Conservation (phyloP, 179 eudicot genomes). For the Vitellaria paradoxa region DNA sequence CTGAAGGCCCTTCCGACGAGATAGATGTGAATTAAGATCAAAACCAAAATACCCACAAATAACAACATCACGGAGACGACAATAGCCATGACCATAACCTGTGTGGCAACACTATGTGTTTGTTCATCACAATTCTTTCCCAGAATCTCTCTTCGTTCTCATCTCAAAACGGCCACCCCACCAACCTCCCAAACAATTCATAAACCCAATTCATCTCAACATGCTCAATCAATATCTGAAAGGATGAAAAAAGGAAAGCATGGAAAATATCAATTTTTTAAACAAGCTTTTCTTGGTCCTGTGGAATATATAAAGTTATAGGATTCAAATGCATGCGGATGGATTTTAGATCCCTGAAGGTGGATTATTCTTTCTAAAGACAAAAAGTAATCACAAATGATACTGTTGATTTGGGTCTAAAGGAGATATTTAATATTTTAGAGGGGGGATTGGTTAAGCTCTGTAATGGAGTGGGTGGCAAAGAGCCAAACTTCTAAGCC, state of each 20-base stretch:
- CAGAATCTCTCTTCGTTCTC: too few species aligned
- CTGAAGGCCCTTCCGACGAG: conserved; percentile 52
- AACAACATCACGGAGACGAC: conserved; percentile 52
- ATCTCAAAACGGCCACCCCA: too few species aligned
- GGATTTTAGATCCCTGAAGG: not conserved
- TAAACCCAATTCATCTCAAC: not conserved
- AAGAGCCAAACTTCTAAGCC: too few species aligned
- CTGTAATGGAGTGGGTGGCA: too few species aligned
- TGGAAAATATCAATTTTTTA: not conserved
- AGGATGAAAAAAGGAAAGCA: not conserved
- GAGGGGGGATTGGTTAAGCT: too few species aligned
- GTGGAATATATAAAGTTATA: not conserved
- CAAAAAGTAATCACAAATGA: too few species aligned
- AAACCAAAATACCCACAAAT: conserved; percentile 49
- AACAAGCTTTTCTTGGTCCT: too few species aligned
- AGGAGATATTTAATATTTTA: too few species aligned
- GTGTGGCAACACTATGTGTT: conserved; percentile 13
- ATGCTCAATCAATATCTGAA: not conserved
- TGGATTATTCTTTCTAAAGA: not conserved
- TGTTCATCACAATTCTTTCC: not conserved
- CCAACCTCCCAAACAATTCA: too few species aligned
- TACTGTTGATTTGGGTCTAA: too few species aligned
- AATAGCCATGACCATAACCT: conserved; percentile 36
- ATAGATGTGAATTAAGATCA: conserved; percentile 56
- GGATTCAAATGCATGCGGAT: not conserved